Conservation (phyloP, 2,329 filamentous ascomycete genomes). For the Scolecobasidium constrictum region DNA sequence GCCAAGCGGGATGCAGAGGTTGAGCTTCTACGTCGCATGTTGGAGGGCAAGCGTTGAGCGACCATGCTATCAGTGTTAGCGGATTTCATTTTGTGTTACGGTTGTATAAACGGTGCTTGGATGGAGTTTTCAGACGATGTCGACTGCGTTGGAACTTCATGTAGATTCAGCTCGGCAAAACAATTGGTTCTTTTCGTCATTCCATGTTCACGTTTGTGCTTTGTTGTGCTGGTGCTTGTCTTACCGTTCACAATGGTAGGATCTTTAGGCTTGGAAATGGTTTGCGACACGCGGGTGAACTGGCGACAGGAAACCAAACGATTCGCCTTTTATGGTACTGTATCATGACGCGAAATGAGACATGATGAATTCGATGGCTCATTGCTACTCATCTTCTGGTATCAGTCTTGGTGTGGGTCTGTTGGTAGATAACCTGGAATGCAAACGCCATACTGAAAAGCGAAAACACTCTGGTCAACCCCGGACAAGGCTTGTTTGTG, state of each 20-base stretch:
- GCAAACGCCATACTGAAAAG: too few species aligned
- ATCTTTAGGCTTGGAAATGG: neutral
- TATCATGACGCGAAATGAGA: too few species aligned
- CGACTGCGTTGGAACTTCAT: neutral
- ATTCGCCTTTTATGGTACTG: neutral
- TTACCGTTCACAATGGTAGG: too few species aligned
- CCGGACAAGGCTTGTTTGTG: too few species aligned
- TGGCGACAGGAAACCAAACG: neutral
- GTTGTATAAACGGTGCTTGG: neutral
- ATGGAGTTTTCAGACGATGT: neutral
- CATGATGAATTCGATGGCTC: too few species aligned
- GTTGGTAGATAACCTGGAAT: too few species aligned
- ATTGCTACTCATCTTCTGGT: too few species aligned
- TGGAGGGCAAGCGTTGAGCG: conserved; percentile 11
- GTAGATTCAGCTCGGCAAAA: neutral
- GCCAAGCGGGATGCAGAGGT: conserved; percentile 56
- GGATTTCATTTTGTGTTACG: neutral
- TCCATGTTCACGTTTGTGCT: too few species aligned
- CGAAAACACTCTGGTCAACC: too few species aligned
- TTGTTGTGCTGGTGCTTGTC: too few species aligned
- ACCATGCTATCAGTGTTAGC: neutral
- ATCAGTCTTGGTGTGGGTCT: too few species aligned
- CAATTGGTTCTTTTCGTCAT: neutral
- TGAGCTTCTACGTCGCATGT: conserved; percentile 43
- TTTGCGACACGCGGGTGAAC: neutral